Conservation (phyloP, 108 stramenopile genomes). For the Fistulifera pelliculosa region DNA sequence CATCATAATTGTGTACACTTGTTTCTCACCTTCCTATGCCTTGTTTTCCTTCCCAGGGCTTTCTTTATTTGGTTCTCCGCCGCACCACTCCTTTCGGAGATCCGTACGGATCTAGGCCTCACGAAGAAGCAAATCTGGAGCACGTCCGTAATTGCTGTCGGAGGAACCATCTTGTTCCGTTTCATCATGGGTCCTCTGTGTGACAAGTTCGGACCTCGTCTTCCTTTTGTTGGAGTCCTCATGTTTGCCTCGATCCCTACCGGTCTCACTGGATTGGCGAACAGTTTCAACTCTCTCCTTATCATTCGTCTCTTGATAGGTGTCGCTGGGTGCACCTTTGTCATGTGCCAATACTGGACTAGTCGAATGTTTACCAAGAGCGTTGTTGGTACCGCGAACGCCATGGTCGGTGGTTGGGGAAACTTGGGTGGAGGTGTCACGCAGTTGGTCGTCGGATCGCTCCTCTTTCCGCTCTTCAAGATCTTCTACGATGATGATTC, state of each 20-base stretch:
- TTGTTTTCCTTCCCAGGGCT: constrained; percentile 40
- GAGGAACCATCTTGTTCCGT: constrained; percentile 55
- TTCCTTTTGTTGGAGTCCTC: constrained; percentile 49
- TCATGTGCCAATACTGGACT: constrained; percentile 79
- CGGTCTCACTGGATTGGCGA: constrained; percentile 41
- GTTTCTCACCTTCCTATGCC: neutral
- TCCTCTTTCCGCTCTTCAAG: constrained; percentile 63
- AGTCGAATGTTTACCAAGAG: constrained; percentile 64
- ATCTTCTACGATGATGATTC: constrained; percentile 17
- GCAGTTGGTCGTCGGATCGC: constrained; percentile 53
- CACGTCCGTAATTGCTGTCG: constrained; percentile 63
- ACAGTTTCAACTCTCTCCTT: constrained; percentile 40
- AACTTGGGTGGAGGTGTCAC: constrained; percentile 79
- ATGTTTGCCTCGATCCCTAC: constrained; percentile 60
- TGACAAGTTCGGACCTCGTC: constrained; percentile 76
- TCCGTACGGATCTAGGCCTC: constrained; percentile 45
- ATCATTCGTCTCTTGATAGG: constrained; percentile 75
- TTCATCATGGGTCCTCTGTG: constrained; percentile 61
- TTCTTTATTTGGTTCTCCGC: constrained; percentile 90
- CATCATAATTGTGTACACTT: neutral
- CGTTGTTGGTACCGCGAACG: constrained; percentile 78
- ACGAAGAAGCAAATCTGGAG: constrained; percentile 72
- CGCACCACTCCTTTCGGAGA: constrained; percentile 76
- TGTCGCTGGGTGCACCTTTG: constrained; percentile 66
- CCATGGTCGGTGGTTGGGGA: constrained; percentile 78